These are phyloP conservation scores for Aspergillus aculeatinus DNA, from an alignment of 2,329 filamentous ascomycete genomes.

Conservation along the genomic window DNA sequence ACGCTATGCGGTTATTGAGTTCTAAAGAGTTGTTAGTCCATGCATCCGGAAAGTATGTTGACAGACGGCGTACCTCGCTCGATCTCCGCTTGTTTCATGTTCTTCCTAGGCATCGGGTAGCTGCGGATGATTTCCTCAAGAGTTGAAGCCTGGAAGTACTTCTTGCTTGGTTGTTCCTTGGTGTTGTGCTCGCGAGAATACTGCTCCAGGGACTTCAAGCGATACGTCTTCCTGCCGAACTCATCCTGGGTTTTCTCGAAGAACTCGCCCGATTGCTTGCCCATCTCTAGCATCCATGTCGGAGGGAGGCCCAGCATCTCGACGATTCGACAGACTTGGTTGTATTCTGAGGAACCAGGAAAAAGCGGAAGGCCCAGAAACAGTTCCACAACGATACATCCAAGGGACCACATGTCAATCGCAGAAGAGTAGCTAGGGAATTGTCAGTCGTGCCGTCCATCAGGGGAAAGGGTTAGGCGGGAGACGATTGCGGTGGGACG, in stretches of 20 bases:
- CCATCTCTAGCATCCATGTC: slow-evolving; percentile 99
- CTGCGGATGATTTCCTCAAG: slow-evolving; percentile 96
- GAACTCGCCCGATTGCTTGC: slow-evolving; percentile 95
- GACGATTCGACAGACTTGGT: slow-evolving; percentile 93
- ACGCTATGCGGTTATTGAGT: slow-evolving; percentile 96
- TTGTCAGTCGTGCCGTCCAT: slow-evolving; percentile 1
- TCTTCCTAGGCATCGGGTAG: slow-evolving; percentile 97
- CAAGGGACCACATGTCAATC: slow-evolving; percentile 99
- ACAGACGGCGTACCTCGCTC: slow-evolving; percentile 73
- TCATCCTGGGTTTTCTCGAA: slow-evolving; percentile 93
- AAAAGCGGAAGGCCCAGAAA: slow-evolving; percentile 94
- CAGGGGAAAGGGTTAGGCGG: neutral
- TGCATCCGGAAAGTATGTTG: neutral
- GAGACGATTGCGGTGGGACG: slow-evolving; percentile 22
- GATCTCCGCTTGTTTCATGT: slow-evolving; percentile 97
- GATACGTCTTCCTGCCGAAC: slow-evolving; percentile 84
- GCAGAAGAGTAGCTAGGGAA: slow-evolving; percentile 77
- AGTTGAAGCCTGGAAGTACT: slow-evolving; percentile 94
- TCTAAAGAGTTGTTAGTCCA: slow-evolving; percentile 56
- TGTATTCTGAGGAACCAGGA: slow-evolving; percentile 97
- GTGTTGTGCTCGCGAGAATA: slow-evolving; percentile 93
- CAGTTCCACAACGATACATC: slow-evolving; percentile 96
- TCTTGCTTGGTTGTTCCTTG: slow-evolving; percentile 99
- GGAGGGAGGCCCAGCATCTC: slow-evolving; percentile 97
- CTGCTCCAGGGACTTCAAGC: slow-evolving; percentile 95